Conservation (phyloP, 129 eudicot species). For the Arctium lappa region DNA sequence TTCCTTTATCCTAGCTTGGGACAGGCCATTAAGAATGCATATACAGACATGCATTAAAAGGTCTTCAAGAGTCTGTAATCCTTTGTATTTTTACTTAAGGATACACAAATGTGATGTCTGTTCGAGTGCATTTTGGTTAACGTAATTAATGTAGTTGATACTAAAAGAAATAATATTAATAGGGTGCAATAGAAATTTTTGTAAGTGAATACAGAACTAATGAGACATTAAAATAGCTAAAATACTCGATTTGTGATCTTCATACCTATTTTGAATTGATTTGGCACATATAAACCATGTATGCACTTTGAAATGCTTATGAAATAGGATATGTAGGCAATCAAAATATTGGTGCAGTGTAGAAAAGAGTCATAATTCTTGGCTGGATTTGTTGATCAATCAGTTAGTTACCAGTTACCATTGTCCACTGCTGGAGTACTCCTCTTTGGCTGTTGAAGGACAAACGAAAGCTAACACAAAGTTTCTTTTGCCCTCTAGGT, state of each 20-base stretch:
- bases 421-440: too few relatives aligned
- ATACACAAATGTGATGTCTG: background rate
- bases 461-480: too few relatives aligned
- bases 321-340: background rate
- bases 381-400: background rate
- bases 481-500: too few relatives aligned
- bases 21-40: too few relatives aligned
- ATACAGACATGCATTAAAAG: background rate
- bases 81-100: background rate
- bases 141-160: background rate
- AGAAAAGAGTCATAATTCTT: background rate
- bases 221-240: too few relatives aligned
- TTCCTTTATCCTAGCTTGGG: too few relatives aligned
- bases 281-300: background rate
- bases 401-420: too few relatives aligned
- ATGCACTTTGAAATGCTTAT: background rate
- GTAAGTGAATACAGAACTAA: too few relatives aligned
- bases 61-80: background rate
- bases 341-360: slow-evolving; percentile 5
- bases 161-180: too few relatives aligned
- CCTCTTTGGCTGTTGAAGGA: too few relatives aligned
- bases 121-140: background rate
- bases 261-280: background rate
- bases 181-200: too few relatives aligned
- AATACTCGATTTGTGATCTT: too few relatives aligned